phyloP scores from a whole-genome alignment of 352 stramenopile species.

The Aphanomyces invadans region DNA sequence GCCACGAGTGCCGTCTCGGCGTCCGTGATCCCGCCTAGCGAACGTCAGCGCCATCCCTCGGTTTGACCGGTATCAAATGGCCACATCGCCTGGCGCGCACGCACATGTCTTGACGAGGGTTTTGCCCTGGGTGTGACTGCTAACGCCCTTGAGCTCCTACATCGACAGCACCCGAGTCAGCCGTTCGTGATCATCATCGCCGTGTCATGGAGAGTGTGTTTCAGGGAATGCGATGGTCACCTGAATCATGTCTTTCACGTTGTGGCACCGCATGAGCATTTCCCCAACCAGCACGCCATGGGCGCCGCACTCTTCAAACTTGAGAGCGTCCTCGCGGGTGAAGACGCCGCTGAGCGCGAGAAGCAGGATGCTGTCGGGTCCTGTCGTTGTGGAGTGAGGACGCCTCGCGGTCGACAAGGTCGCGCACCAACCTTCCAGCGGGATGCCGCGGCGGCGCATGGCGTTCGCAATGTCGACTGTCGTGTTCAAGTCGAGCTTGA shows the following conservation, averaged over 20 bases:
- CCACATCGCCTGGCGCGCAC: too few relatives aligned
- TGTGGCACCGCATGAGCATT: constrained; percentile 94
- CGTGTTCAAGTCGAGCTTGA: constrained; percentile 95
- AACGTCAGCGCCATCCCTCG: too few relatives aligned
- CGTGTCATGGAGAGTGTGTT: too few relatives aligned
- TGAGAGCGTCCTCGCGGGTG: constrained; percentile 85
- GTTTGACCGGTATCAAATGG: too few relatives aligned
- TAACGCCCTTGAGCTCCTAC: constrained; percentile 17
- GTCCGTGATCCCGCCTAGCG: constrained; percentile 79
- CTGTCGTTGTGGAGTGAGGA: too few relatives aligned
- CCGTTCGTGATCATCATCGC: too few relatives aligned
- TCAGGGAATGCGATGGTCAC: too few relatives aligned
- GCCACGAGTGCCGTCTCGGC: constrained; percentile 89
- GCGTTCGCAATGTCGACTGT: constrained; percentile 87
- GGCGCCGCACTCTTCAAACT: constrained; percentile 86
- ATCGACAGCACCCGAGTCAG: neutral
- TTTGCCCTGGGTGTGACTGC: neutral
- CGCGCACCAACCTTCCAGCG: constrained; percentile 34
- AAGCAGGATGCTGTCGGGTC: constrained; percentile 67
- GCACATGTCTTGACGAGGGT: constrained; percentile 89
- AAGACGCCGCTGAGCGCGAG: constrained; percentile 96
- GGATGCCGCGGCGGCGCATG: constrained; percentile 60
- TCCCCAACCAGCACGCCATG: constrained; percentile 93
- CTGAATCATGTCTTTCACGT: constrained; percentile 84
- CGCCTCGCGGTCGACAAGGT: too few relatives aligned